A percentile compares a stretch with the other conserved stretches of the same genome.
Evolutionary conservation across 768 basidiomycete species (phyloP).

Genomic region (Hericium erinaceus): DNA sequence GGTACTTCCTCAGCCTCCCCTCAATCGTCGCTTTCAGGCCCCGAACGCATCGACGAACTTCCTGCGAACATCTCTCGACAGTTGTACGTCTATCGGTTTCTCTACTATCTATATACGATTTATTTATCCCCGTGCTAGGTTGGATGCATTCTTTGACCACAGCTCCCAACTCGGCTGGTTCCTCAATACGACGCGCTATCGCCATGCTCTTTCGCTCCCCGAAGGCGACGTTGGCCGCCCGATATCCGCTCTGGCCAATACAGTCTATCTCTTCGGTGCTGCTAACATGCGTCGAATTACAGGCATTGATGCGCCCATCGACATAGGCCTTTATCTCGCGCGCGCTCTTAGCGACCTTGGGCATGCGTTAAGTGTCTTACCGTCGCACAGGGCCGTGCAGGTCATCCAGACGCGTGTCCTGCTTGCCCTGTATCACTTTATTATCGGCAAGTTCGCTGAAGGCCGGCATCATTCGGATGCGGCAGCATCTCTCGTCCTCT

Average conservation of each 20-base stretch:
- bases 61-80: slow-evolving; percentile 4
- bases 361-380: slow-evolving; percentile 21
- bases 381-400: slow-evolving; percentile 26
- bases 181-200: slow-evolving; percentile 42
- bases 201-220: slow-evolving; percentile 6
- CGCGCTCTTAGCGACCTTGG: slow-evolving; percentile 41
- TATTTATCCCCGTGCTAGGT: slow-evolving; percentile 23
- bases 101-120: background rate
- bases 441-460: slow-evolving; percentile 20
- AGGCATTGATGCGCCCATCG: slow-evolving; percentile 13
- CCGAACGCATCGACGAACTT: slow-evolving; percentile 6
- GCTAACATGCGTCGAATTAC: slow-evolving; percentile 13
- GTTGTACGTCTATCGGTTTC: slow-evolving; percentile 5
- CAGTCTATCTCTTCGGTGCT: slow-evolving; percentile 28
- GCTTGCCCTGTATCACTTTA: slow-evolving; percentile 22
- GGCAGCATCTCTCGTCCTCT: slow-evolving; percentile 7
- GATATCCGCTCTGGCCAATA: slow-evolving; percentile 33
- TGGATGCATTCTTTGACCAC: slow-evolving; percentile 51
- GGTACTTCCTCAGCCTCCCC: no score
- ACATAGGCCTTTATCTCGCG: slow-evolving; percentile 33
- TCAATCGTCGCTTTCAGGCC: background rate
- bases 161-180: slow-evolving; percentile 58
- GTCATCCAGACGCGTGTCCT: slow-evolving; percentile 14
- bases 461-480: slow-evolving; percentile 19
- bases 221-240: slow-evolving; percentile 19